A percentile compares a stretch with the other conserved stretches of the same genome.
Evolutionary conservation across 2,329 filamentous ascomycete genomes (phyloP).

Genomic region (Beauveria australis): DNA sequence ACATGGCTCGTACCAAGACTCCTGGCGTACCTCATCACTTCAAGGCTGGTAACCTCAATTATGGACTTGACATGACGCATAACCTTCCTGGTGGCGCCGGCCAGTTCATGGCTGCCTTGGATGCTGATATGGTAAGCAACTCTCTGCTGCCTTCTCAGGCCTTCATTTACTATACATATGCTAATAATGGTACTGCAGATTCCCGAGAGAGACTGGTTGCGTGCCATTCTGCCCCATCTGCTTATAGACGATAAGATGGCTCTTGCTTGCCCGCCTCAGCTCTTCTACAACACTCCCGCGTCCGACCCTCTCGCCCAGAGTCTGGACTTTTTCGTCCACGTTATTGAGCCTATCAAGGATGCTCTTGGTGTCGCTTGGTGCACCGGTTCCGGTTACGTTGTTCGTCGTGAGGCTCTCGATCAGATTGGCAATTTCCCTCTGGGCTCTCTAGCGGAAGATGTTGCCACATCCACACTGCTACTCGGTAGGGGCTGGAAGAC

Average conservation of each 20-base stretch:
- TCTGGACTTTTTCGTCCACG: slow-evolving; percentile 50
- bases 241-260: slow-evolving; percentile 49
- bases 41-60: slow-evolving; percentile 59
- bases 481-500: slow-evolving; percentile 55
- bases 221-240: slow-evolving; percentile 50
- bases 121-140: slow-evolving; percentile 52
- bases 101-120: slow-evolving; percentile 53
- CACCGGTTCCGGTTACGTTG: slow-evolving; percentile 55
- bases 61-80: slow-evolving; percentile 43
- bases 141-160: neutral
- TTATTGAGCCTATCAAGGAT: slow-evolving; percentile 42
- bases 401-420: slow-evolving; percentile 50
- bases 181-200: slow-evolving; percentile 32
- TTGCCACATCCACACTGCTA: slow-evolving; percentile 49
- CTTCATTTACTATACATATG: neutral
- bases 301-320: slow-evolving; percentile 51
- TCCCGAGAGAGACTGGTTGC: slow-evolving; percentile 51
- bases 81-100: slow-evolving; percentile 46
- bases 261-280: slow-evolving; percentile 51
- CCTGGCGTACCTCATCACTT: slow-evolving; percentile 46
- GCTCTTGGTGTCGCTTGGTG: slow-evolving; percentile 52
- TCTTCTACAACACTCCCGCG: slow-evolving; percentile 54
- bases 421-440: slow-evolving; percentile 55
- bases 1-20: slow-evolving; percentile 42
- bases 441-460: slow-evolving; percentile 52